Evolutionary conservation across 345 rosid genomes (phyloP).

Genomic region (Eucalyptus regnans): DNA sequence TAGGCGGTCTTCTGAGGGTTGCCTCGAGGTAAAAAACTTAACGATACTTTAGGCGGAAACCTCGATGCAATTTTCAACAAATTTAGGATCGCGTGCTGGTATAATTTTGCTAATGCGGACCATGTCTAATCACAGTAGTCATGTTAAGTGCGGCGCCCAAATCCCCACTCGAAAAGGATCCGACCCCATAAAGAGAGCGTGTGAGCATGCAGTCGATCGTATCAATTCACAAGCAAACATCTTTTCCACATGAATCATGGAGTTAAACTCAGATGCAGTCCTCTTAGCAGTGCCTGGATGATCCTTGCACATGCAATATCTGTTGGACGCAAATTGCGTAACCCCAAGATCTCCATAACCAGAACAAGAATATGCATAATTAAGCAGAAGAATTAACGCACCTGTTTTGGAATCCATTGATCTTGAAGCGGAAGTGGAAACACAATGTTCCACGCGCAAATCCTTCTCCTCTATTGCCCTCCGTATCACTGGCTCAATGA

Average conservation of each 20-base stretch:
- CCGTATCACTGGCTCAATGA: too few relatives aligned
- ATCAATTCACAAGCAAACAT: background rate
- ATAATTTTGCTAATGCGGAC: background rate
- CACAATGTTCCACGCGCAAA: too few relatives aligned
- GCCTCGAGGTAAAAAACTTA: background rate
- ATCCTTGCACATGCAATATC: background rate
- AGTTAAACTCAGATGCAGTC: background rate
- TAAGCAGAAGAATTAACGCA: too few relatives aligned
- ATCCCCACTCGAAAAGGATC: background rate
- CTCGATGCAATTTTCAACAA: background rate
- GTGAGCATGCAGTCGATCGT: background rate
- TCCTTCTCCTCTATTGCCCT: too few relatives aligned
- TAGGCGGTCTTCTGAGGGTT: background rate
- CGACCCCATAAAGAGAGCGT: background rate
- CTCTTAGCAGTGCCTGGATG: background rate
- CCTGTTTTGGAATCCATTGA: too few relatives aligned
- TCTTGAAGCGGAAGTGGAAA: too few relatives aligned
- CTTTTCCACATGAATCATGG: background rate
- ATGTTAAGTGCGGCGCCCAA: background rate
- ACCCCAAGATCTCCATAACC: too few relatives aligned
- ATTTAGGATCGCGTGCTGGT: background rate
- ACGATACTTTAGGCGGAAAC: conserved; percentile 8
- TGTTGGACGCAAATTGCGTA: too few relatives aligned
- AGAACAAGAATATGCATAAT: too few relatives aligned
- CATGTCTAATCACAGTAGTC: background rate